Base-by-base conservation (phyloP, 78 protist genomes). In the Bigelowiella natans region DNA sequence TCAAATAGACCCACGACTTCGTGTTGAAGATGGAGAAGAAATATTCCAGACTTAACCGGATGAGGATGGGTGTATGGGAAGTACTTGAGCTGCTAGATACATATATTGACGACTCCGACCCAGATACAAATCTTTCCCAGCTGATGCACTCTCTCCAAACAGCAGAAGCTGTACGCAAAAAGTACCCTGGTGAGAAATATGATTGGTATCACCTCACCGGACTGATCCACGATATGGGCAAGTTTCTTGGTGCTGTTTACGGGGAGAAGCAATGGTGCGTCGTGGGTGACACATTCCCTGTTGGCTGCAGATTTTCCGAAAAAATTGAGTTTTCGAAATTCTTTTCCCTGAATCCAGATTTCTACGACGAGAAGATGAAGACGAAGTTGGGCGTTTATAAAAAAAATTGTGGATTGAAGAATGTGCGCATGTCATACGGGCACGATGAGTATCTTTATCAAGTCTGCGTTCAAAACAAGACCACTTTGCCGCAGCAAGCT, bases 241-340 rank as follows among this genome's bases (percentile, higher is more conserved):
- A 51, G 73, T 51, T 51, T 51, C 7, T 86, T 51, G 63, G 39
- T 94, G 34, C 93, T 28, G 38, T 92, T 37, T 94, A 91, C 88
- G 93, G 89, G 26, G 94, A 95, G 40, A 94, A 95, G 38, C 98
- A 96, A 91, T 96, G 96, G 96, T 89, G 95, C 1, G 93, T 93
- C 0, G 98, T 95, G 3, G 98, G 98, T 37, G 98, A 96, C 64
- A 96, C 98, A 0, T 96, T 92, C 91, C 95, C 96, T 2, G 89
- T 96, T 31, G 98, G 98, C 36, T 94, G 96, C 83, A 86, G 11
- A 18, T 31, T 36, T 31, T 28, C 92, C 87, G 90, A 91, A 38
- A 34, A 85, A 87, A 91, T 88, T 89, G 93, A 95, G 31, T 96
- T 94, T 89, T 83, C 89, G 30, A 92, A 95, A 1, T 90, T 26